These are phyloP conservation scores for Saccharomycopsis selenospora DNA, from an alignment of 805 yeast genomes.

Conservation along the genomic window DNA sequence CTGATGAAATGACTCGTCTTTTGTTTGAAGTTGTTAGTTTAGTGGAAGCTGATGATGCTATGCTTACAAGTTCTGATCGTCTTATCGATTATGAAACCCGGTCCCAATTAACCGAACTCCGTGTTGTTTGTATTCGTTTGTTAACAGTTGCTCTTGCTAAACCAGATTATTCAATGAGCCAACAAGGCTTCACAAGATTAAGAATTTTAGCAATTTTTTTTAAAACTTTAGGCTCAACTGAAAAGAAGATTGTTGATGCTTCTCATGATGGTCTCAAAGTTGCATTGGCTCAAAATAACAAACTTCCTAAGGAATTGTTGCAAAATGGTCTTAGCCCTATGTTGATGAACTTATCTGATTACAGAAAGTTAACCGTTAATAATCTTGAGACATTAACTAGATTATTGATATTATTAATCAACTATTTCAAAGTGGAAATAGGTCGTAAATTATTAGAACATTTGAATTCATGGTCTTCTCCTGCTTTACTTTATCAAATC, in stretches of 20 bases:
- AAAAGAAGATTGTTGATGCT: slow-evolving; percentile 84
- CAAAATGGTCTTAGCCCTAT: slow-evolving; percentile 94
- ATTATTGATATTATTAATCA: slow-evolving; percentile 74
- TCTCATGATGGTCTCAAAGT: slow-evolving; percentile 83
- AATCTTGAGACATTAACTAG: slow-evolving; percentile 90
- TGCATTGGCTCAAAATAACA: slow-evolving; percentile 77
- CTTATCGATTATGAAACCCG: slow-evolving; percentile 82
- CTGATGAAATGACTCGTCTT: slow-evolving; percentile 81
- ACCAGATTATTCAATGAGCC: slow-evolving; percentile 72
- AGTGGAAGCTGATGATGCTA: slow-evolving; percentile 97
- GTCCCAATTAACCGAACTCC: slow-evolving; percentile 75
- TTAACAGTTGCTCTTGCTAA: slow-evolving; percentile 77
- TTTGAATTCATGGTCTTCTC: slow-evolving; percentile 92
- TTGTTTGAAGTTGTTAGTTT: slow-evolving; percentile 85
- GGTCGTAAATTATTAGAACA: slow-evolving; percentile 91
- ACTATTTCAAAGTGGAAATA: slow-evolving; percentile 93
- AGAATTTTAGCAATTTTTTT: slow-evolving; percentile 89
- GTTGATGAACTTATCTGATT: slow-evolving; percentile 91
- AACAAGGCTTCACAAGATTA: slow-evolving; percentile 64
- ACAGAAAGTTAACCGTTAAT: slow-evolving; percentile 77
- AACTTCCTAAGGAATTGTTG: slow-evolving; percentile 87
- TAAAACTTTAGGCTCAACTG: slow-evolving; percentile 81
- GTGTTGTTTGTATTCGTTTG: slow-evolving; percentile 84
- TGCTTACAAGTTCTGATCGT: slow-evolving; percentile 80
- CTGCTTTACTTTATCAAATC: slow-evolving; percentile 62